Evolutionary conservation across 345 rosid species (phyloP).

Genomic region (Moricandia arvensis): DNA sequence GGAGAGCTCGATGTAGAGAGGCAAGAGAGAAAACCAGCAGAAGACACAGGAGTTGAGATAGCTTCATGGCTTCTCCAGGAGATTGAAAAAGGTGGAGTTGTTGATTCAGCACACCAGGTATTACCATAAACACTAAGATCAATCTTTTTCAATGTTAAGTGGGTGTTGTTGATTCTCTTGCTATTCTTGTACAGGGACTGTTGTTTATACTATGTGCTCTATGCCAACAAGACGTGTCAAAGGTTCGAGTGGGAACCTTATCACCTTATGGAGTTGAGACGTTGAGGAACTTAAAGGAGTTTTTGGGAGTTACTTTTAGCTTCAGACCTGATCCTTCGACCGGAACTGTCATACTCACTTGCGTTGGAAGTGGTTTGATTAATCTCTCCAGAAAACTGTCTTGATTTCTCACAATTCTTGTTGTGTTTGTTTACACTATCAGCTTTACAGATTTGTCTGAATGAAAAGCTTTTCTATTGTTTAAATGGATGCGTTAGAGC

Average conservation of each 20-base stretch:
- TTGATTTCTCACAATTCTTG: constrained; percentile 29
- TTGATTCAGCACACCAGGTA: constrained; percentile 93
- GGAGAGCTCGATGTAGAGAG: constrained; percentile 61
- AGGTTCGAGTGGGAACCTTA: constrained; percentile 82
- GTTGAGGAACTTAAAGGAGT: constrained; percentile 64
- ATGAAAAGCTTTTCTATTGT: neutral
- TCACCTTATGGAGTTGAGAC: constrained; percentile 77
- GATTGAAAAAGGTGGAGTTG: constrained; percentile 93
- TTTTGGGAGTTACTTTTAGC: constrained; percentile 60
- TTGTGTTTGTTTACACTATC: constrained; percentile 10
- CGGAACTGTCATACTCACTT: constrained; percentile 68
- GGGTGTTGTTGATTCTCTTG: neutral
- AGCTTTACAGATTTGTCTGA: constrained; percentile 7
- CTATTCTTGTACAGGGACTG: constrained; percentile 47
- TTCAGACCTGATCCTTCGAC: constrained; percentile 74
- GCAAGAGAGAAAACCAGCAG: constrained; percentile 59
- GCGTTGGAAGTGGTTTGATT: constrained; percentile 76
- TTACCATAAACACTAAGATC: neutral
- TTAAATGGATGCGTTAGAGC: neutral
- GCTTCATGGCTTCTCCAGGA: constrained; percentile 82
- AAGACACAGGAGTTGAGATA: constrained; percentile 69
- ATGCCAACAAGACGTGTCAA: constrained; percentile 75
- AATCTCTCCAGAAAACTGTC: constrained; percentile 75
- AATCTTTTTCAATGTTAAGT: neutral
- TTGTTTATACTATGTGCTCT: constrained; percentile 76